A percentile compares a stretch with the other conserved stretches of the same genome.
Conservation (phyloP, 2,329 filamentous ascomycete species). For the Pyricularia sp. region DNA sequence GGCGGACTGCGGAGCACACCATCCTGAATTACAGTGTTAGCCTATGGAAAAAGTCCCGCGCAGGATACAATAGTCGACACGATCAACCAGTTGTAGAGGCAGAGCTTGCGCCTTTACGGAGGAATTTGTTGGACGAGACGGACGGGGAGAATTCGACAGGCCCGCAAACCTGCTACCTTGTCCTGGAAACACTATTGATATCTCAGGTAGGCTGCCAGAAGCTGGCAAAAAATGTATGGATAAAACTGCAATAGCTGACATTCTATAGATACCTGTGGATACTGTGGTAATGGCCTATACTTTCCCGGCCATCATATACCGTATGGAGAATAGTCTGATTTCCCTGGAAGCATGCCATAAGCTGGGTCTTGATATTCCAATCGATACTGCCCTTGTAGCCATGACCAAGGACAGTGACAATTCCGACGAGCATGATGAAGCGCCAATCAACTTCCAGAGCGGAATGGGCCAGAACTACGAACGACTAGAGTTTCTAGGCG, state of each 20-base stretch:
- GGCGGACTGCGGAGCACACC: conserved; percentile 28
- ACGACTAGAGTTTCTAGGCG: conserved; percentile 82
- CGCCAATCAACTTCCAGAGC: conserved; percentile 59
- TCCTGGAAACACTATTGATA: conserved; percentile 62
- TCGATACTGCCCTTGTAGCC: conserved; percentile 69
- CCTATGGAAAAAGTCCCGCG: conserved; percentile 49
- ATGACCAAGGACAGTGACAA: conserved; percentile 89
- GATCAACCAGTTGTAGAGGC: conserved; percentile 75
- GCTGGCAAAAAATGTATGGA: not conserved
- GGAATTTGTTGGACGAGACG: conserved; percentile 66
- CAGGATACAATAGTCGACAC: conserved; percentile 35
- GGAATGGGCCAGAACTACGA: conserved; percentile 96
- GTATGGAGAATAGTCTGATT: conserved; percentile 71
- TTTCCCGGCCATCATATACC: conserved; percentile 74
- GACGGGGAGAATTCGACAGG: conserved; percentile 25
- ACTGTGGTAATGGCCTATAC: conserved; percentile 61
- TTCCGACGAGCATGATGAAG: conserved; percentile 54
- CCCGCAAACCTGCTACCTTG: conserved; percentile 47
- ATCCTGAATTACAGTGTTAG: conserved; percentile 81
- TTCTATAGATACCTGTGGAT: conserved; percentile 46
- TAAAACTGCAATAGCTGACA: conserved; percentile 9
- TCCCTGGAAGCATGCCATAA: conserved; percentile 58
- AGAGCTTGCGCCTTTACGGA: conserved; percentile 59
- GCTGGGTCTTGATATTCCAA: conserved; percentile 50
- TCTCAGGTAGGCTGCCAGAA: conserved; percentile 50